A percentile compares a stretch with the other conserved stretches of the same genome.
Conservation (phyloP, 306 rosid species). For the Malus domestica region ASM211411v1 NC_041789.1:15767501-15768000, state of each 20-base stretch:
- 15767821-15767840: background rate
- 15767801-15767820: background rate
- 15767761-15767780: background rate
- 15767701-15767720: slow-evolving; percentile 4
- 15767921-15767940: slow-evolving; percentile 79
- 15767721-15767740: background rate
- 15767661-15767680: slow-evolving; percentile 22
- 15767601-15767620: background rate
- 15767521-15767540: background rate
- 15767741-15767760: background rate
- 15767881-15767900: slow-evolving; percentile 45
- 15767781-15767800: background rate
- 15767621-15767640: background rate
- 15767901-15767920: slow-evolving; percentile 52
- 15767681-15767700: background rate
- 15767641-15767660: slow-evolving; percentile 16
- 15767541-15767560: background rate
- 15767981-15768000: slow-evolving; percentile 99
- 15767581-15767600: slow-evolving; percentile 25
- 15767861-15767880: slow-evolving; percentile 74
- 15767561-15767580: slow-evolving; percentile 12
- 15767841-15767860: slow-evolving; percentile 5
- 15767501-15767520: background rate
- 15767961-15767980: slow-evolving; percentile 97
- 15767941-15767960: slow-evolving; percentile 97